Percentiles rank a stretch among this genome's conserved stretches.
Evolutionary conservation across 2,329 filamentous ascomycete species (phyloP).

Genomic region (Dendrostoma leiphaemia): DNA sequence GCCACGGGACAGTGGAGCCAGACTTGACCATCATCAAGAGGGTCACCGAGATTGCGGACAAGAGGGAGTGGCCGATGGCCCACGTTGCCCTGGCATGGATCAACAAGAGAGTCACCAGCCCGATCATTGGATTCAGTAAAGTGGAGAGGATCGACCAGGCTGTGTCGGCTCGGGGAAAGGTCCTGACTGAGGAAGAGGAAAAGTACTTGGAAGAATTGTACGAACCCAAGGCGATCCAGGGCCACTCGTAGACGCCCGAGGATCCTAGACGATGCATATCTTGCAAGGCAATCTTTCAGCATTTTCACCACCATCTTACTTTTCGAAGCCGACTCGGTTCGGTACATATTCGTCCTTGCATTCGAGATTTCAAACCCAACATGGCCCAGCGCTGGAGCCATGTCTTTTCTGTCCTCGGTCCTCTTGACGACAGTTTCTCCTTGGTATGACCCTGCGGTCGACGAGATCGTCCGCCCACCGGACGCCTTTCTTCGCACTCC

Average conservation of each 20-base stretch:
- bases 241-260: constrained; percentile 26
- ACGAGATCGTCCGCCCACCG: not conserved
- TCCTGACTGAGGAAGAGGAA: constrained; percentile 57
- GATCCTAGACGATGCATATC: too few species aligned
- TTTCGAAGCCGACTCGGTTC: too few species aligned
- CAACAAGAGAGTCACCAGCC: constrained; percentile 49
- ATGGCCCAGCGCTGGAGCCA: too few species aligned
- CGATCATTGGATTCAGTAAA: constrained; percentile 62
- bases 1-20: constrained; percentile 31
- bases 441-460: not conserved
- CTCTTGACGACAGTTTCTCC: not conserved
- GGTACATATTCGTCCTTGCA: too few species aligned
- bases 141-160: constrained; percentile 61
- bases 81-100: constrained; percentile 65
- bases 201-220: constrained; percentile 63
- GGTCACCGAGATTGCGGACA: constrained; percentile 28
- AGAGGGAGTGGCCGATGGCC: constrained; percentile 50
- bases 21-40: constrained; percentile 30
- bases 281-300: too few species aligned
- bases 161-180: constrained; percentile 42
- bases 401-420: too few species aligned
- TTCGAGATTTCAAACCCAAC: too few species aligned
- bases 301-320: not conserved
- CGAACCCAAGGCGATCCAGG: constrained; percentile 46
- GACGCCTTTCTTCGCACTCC: too few species aligned